Base-by-base conservation (phyloP, 805 yeast species). In the Wickerhamiella siamensis region DNA sequence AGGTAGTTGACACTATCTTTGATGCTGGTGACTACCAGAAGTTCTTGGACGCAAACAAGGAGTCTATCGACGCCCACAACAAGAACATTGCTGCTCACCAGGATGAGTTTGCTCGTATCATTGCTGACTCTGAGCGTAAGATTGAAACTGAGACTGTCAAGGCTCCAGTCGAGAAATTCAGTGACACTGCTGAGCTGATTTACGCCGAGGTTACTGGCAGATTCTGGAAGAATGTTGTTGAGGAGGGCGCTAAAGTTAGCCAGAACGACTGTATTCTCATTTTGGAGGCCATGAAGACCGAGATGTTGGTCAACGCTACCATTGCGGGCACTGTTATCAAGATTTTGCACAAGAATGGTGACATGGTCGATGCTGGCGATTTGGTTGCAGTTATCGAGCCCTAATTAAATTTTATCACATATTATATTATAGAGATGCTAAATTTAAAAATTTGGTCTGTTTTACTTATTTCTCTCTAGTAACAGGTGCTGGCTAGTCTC, bases 201-300 rank as follows among this genome's bases (percentile, higher is more conserved):
- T 87, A 87, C 58, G 86, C 96, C 18, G 96, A 91, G 60, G 91
- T 77, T 59, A 81, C 95, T n/a, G 98, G 97, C 43, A 71, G 97
- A 51, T 86, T 65, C 59, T 88, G 98, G 98, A 88, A 91, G 62
- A 75, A 93, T 1, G 64, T 86, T 50, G 93, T 80, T 22, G 63
- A 69, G 43, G 87, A 71, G 36, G 95, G 95, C 19, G 91, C 82
- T 52, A 62, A 49, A 4, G 93, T 88, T 21, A 63, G 66, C 40
- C 70, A 64, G 37, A 93, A 87, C 27, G 88, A 83, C 52, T 84
- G 84, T 4, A 67, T 88, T 47, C 72, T 88, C 50, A 84, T 91
- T 32, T 83, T 88, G 41, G 98, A 88, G 62, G 97, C 98, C 42
- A 88, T 88, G 98, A 88, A 88, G 69, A 91, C 97, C 0, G 98